Base-by-base conservation (phyloP, 2,329 filamentous ascomycete species). In the Fusarium sp. region DNA sequence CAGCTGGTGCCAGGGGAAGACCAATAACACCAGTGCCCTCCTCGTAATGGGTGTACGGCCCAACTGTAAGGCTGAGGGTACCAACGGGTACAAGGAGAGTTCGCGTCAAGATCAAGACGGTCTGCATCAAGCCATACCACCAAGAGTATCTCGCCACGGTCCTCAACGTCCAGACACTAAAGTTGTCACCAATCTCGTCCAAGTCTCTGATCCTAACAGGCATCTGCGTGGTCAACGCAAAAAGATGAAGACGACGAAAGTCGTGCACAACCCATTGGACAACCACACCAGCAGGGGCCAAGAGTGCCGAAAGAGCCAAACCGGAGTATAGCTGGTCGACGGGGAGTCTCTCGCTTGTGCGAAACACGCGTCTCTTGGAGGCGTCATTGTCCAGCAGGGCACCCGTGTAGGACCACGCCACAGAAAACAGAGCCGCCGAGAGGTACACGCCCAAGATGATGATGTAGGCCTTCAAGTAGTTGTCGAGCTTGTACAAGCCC, bases 91-190 rank as follows among this genome's bases (percentile, higher is more conserved):
- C 60, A 33, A 76, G 69, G 0, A 76, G 3, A 0, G 74, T 76
- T 5, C 74, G 45, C 0, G 74, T 74, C 1, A 76, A 11, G 5
- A 76, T 76, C 18, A 76, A 18, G 18, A 60, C 40, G 11, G 63
- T 50, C 2, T 76, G 74, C 74, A 76, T 76, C 33, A 76, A 42
- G 2, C 74, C 74, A 54, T 76, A 76, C 74, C 74, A 76, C 74
- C 74, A 76, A 6, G 74, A 76, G 3, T 76, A 76, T 20, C 66
- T 70, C 14, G 62, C 63, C 5, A 76, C 74, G 2, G 71, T 69
- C 9, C 36, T 31, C 13, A 76, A 22, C 1, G 74, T 76, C 31
- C 40, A 61, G 18, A 76, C 18, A 2, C 71, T 76, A 10, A 76
- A 60, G 2, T 72, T 72, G 16, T 76, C 74, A 0, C 74, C 69